These are phyloP conservation scores for Wallacemonas collosoma DNA, from an alignment of 208 protist species.

Conservation along the genomic window DNA sequence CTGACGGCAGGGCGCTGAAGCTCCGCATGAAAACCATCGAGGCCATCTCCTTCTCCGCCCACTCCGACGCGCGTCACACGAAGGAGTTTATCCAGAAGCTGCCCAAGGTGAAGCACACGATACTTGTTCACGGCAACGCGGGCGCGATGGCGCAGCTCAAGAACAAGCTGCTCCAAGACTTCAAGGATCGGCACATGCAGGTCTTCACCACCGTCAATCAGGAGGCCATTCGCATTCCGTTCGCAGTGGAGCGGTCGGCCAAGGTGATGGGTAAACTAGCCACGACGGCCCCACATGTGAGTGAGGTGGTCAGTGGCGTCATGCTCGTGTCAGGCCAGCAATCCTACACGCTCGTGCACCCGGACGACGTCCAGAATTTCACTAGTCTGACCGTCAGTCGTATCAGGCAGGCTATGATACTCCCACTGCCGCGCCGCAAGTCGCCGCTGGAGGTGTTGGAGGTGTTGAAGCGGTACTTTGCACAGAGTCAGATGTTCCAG, in stretches of 20 bases:
- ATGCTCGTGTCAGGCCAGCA: constrained; percentile 89
- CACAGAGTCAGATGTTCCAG: constrained; percentile 80
- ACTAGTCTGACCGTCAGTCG: constrained; percentile 79
- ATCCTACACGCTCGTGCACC: constrained; percentile 82
- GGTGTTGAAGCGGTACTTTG: constrained; percentile 86
- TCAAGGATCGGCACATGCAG: constrained; percentile 71
- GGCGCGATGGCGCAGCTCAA: constrained; percentile 95
- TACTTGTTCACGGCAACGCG: constrained; percentile 96
- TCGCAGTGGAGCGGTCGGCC: constrained; percentile 91
- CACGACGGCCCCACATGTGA: constrained; percentile 38
- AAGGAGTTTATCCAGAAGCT: constrained; percentile 88
- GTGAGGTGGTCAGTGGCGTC: constrained; percentile 83
- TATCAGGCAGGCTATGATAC: constrained; percentile 85
- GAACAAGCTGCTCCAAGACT: constrained; percentile 88
- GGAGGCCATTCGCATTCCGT: constrained; percentile 93
- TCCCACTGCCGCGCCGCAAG: constrained; percentile 81
- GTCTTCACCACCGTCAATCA: constrained; percentile 95
- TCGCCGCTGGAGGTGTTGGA: constrained; percentile 77
- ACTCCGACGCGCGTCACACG: constrained; percentile 96
- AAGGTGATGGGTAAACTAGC: constrained; percentile 90
- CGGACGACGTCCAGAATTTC: constrained; percentile 84
- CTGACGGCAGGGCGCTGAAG: constrained; percentile 88
- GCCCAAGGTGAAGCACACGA: constrained; percentile 79
- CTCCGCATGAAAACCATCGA: constrained; percentile 92
- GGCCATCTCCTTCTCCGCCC: constrained; percentile 97